Evolutionary conservation across 202 grass and related monocot genomes (phyloP).

Genomic region (Alloteropsis angusta): DNA sequence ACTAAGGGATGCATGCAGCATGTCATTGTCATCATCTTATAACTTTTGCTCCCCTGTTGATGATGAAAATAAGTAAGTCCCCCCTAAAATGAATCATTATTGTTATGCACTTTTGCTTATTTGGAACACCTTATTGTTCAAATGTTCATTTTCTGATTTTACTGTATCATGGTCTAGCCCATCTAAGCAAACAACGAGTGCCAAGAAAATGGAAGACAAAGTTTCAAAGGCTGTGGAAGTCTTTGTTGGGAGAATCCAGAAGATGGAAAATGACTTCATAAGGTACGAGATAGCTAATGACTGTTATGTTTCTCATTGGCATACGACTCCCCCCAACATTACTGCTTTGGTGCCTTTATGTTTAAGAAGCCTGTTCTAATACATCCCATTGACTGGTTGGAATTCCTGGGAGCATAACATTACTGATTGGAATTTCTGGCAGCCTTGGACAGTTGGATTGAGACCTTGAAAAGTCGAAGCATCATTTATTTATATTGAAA

Average conservation of each 20-base stretch:
- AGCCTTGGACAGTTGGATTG: neutral
- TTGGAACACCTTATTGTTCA: neutral
- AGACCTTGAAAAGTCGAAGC: neutral
- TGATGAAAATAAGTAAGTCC: slow-evolving; percentile 66
- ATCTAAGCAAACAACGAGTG: slow-evolving; percentile 38
- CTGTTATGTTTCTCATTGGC: neutral
- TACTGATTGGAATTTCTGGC: neutral
- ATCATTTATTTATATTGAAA: neutral
- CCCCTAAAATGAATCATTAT: slow-evolving; percentile 1
- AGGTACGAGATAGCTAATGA: slow-evolving; percentile 38
- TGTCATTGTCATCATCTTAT: slow-evolving; percentile 41
- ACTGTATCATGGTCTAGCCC: slow-evolving; percentile 37
- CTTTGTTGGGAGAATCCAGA: slow-evolving; percentile 71
- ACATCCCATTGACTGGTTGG: neutral
- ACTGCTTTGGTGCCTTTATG: slow-evolving; percentile 19
- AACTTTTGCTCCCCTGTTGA: slow-evolving; percentile 35
- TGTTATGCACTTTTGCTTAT: slow-evolving; percentile 7
- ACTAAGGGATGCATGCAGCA: slow-evolving; percentile 72
- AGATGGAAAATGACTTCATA: slow-evolving; percentile 68
- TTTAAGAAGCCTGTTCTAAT: neutral
- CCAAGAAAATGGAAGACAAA: slow-evolving; percentile 48
- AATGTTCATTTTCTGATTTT: slow-evolving; percentile 21
- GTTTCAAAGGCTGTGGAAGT: slow-evolving; percentile 65
- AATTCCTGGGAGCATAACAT: neutral
- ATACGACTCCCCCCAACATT: neutral